Conservation (phyloP, 768 basidiomycete genomes). For the Phlegmacium glaucopus region DNA sequence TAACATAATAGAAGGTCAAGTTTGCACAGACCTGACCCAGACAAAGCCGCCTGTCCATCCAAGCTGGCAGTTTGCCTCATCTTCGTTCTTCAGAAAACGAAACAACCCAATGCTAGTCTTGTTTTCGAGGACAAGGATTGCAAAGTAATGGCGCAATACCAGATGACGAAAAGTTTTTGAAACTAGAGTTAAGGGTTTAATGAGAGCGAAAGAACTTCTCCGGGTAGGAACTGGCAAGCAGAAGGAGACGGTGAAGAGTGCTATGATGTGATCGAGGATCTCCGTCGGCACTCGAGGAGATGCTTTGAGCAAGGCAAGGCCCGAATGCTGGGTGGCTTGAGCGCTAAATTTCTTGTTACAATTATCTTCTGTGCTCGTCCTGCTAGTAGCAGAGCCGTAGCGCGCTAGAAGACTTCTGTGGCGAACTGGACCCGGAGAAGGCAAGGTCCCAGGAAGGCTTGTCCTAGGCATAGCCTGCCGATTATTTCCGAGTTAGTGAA, state of each 20-base stretch:
- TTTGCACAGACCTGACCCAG: slow-evolving; percentile 45
- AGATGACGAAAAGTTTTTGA: slow-evolving; percentile 41
- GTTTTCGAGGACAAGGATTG: slow-evolving; percentile 24
- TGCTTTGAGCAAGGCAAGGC: neutral
- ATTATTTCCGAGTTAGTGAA: neutral
- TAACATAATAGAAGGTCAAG: neutral
- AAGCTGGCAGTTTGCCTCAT: neutral
- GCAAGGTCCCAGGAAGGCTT: neutral
- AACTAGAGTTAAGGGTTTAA: slow-evolving; percentile 37
- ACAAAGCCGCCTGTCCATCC: slow-evolving; percentile 27
- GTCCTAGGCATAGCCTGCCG: neutral
- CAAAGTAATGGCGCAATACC: slow-evolving; percentile 36
- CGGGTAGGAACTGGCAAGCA: slow-evolving; percentile 5
- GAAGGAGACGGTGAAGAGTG: slow-evolving; percentile 18
- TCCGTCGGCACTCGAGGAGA: slow-evolving; percentile 33
- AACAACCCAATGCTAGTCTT: neutral
- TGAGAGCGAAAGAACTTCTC: slow-evolving; percentile 24
- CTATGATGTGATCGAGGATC: slow-evolving; percentile 33
- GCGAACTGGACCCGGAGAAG: neutral
- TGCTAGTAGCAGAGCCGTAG: neutral
- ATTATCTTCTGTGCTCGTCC: too few relatives aligned
- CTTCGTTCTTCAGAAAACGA: neutral
- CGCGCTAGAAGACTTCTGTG: slow-evolving; percentile 3
- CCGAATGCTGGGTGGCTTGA: too few relatives aligned
- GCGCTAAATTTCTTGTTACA: neutral